Evolutionary conservation across 2,329 filamentous ascomycete genomes (phyloP).

Genomic region (Penicillium brasilianum): DNA sequence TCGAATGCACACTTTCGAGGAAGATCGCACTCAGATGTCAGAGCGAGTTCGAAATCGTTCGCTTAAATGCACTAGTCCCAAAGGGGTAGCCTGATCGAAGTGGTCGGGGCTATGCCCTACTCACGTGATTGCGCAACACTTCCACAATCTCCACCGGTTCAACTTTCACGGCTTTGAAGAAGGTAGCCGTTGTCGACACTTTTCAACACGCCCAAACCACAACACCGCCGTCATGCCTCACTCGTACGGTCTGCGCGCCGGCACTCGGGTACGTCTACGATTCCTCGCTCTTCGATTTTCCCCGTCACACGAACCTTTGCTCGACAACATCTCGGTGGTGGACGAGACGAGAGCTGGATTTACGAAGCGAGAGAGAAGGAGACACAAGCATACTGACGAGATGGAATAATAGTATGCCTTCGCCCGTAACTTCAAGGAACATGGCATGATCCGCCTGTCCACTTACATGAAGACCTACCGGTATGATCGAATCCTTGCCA

Average conservation of each 20-base stretch:
- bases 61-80: constrained; percentile 8
- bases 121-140: constrained; percentile 2
- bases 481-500: constrained; percentile 54
- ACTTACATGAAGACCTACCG: constrained; percentile 96
- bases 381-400: constrained; percentile 39
- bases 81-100: constrained; percentile 13
- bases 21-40: constrained; percentile 29
- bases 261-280: constrained; percentile 73
- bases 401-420: constrained; percentile 74
- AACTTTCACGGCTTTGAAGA: constrained; percentile 18
- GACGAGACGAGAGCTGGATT: not conserved
- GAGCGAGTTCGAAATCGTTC: not conserved
- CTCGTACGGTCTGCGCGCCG: constrained; percentile 82
- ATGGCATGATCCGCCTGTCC: constrained; percentile 89
- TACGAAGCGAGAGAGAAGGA: constrained; percentile 21
- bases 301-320: not conserved
- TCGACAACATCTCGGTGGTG: constrained; percentile 1
- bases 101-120: constrained; percentile 12
- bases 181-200: constrained; percentile 43
- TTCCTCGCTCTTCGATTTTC: constrained; percentile 7
- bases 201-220: constrained; percentile 46
- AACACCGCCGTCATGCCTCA: constrained; percentile 77
- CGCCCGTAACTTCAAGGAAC: constrained; percentile 91
- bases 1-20: constrained; percentile 37
- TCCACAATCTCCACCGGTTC: constrained; percentile 16